Evolutionary conservation across 2,329 filamentous ascomycete species (phyloP), one percentile per base, ranked within the genome.

Genomic region (Chaetothyriales sp.): DNA sequence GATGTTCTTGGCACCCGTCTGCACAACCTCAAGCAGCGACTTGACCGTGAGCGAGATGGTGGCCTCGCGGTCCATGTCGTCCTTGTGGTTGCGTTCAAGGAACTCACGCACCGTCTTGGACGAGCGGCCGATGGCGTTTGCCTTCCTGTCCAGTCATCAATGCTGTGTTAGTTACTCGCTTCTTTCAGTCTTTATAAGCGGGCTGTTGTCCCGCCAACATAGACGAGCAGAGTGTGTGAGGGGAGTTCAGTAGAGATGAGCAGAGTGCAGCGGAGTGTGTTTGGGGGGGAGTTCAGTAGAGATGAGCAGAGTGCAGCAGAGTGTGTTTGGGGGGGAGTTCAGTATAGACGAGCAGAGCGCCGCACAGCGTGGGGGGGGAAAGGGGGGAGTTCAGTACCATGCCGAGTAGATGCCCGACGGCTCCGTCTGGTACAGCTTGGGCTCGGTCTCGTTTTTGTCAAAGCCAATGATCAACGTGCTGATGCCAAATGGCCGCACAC

Each of bases 101-200:
- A 98, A 98, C 69, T 98, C 92, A 65, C 92, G 86, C 53, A 98
- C 92, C 8, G 92, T 98, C 80, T 98, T 98, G 80, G 88, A 95
- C 50, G 90, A 97, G 65, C 92, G 85, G 53, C 92, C 92, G 65
- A 98, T 98, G 53, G 92, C 92, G 67, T 98, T 98, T 64, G 92
- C 94, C 78, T 98, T 97, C 92, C 92, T 97, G 61, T 50, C 25
- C 5, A 49, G 18, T 4, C 10, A 6, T 54, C 43, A 57, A 56
- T 56, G 25, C 18, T 51, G 47, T 50, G 47, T 63, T 55, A 63
- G 50, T 6, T 50, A 52, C 49, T 49, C 50, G 33, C 50, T 18
- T 29, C 13, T n/a, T 52, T 5, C 6, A 25, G 22, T 6, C n/a
- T n/a, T n/a, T n/a, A n/a, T n/a, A n/a, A n/a, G n/a, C n/a, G n/a